These are phyloP conservation scores for Aureobasidium subglaciale DNA, from an alignment of 2,329 filamentous ascomycete genomes.

Conservation along the genomic window DNA sequence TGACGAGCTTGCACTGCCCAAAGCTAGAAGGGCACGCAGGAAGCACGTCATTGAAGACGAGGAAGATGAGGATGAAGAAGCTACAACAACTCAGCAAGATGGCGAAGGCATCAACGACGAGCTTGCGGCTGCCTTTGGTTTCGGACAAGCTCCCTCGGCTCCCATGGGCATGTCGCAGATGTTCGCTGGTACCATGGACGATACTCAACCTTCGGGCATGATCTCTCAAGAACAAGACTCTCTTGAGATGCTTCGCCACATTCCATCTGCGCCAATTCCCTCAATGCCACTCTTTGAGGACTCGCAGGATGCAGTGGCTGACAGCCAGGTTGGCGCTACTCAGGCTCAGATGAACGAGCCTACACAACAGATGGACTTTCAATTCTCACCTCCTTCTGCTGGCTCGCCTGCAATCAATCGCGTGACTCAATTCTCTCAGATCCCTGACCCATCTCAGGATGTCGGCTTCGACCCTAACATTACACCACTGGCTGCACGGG, in stretches of 20 bases:
- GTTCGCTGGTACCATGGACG: conserved; percentile 81
- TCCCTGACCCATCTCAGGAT: conserved; percentile 75
- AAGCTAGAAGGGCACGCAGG: conserved; percentile 22
- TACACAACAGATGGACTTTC: conserved; percentile 31
- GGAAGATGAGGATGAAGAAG: conserved; percentile 23
- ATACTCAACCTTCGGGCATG: conserved; percentile 27
- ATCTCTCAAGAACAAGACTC: conserved; percentile 39
- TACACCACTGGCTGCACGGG: conserved; percentile 25
- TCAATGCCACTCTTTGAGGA: conserved; percentile 26
- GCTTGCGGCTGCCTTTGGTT: conserved; percentile 32
- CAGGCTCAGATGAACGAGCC: conserved; percentile 19
- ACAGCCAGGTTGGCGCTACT: conserved; percentile 10
- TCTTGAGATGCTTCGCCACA: conserved; percentile 27
- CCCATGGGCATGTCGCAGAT: conserved; percentile 75
- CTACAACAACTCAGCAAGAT: not conserved
- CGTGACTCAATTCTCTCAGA: conserved; percentile 55
- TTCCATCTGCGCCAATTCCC: conserved; percentile 27
- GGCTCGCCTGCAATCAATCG: conserved; percentile 29
- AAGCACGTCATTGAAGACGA: conserved; percentile 29
- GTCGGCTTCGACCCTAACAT: conserved; percentile 67
- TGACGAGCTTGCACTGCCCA: conserved; percentile 19
- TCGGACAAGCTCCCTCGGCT: conserved; percentile 29
- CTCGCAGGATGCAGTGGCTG: conserved; percentile 30
- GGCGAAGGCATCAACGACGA: conserved; percentile 27
- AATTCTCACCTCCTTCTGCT: conserved; percentile 27